phyloP scores from a whole-genome alignment of 2,329 filamentous ascomycete genomes.

The Aspergillus latus region DNA sequence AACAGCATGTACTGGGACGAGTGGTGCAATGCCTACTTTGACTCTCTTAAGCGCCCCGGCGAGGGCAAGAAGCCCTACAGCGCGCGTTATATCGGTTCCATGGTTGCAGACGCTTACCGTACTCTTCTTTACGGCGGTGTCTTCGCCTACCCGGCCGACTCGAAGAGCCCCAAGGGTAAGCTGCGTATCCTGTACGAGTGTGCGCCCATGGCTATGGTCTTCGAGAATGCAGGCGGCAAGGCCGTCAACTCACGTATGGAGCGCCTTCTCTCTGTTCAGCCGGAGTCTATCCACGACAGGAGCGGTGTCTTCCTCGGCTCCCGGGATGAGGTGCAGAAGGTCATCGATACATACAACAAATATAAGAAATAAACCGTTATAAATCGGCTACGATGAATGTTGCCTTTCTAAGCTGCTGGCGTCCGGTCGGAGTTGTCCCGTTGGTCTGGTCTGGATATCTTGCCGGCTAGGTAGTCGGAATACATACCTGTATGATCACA shows the following conservation, averaged over 20 bases:
- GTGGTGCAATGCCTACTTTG: slow-evolving; percentile 80
- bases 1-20: slow-evolving; percentile 97
- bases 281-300: slow-evolving; percentile 90
- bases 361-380: slow-evolving; percentile 30
- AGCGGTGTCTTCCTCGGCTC: slow-evolving; percentile 96
- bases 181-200: slow-evolving; percentile 97
- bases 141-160: slow-evolving; percentile 96
- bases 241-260: slow-evolving; percentile 89
- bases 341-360: slow-evolving; percentile 75
- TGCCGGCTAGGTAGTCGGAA: background rate
- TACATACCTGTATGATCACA: background rate
- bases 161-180: slow-evolving; percentile 98
- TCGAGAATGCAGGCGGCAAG: slow-evolving; percentile 95
- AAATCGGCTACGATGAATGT: background rate
- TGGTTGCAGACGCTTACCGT: slow-evolving; percentile 97
- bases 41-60: slow-evolving; percentile 77
- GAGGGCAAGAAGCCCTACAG: slow-evolving; percentile 82
- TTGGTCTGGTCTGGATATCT: background rate
- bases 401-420: slow-evolving; percentile 7
- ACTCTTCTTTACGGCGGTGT: slow-evolving; percentile 94
- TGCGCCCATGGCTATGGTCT: slow-evolving; percentile 97
- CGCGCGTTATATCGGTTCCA: slow-evolving; percentile 91
- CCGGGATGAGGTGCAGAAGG: slow-evolving; percentile 92
- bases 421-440: slow-evolving; percentile 14
- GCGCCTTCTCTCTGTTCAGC: slow-evolving; percentile 84